Evolutionary conservation across 306 rosid species (phyloP), one percentile per base, ranked within the genome.

Genomic region (Cajanus cajan): DNA sequence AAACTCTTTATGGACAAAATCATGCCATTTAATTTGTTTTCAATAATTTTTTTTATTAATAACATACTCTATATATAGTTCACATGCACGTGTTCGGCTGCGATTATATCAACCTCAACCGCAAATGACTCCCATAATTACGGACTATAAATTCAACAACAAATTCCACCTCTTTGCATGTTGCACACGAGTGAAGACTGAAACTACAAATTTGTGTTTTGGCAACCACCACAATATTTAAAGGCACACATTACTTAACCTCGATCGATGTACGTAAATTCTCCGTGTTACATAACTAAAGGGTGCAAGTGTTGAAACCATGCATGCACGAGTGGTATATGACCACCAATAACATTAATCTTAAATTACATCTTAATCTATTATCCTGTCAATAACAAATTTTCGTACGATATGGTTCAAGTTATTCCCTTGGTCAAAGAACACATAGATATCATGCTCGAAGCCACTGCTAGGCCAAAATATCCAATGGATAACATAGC

Each of bases 341-440:
- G n/a, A 83, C 33, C 47, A 41, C 50, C 59, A 63, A 51, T 19
- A 37, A 28, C 5, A 78, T 2, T 21, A 51, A 34, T 31, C 15
- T n/a, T 3, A 8, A 36, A 50, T 13, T n/a, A 21, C 22, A 51
- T 61, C 39, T 36, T 28, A 37, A 68, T 67, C 9, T 68, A 75
- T 61, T 52, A 51, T 59, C 12, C 18, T 2, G 13, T 34, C 7
- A 16, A 15, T 12, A 58, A 76, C 22, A 71, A 84, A 12, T 24
- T 68, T 51, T 75, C 66, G 21, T 67, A 66, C 34, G 74, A 57
- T 36, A 45, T 52, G 40, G 55, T 33, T 16, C 36, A 68, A 47
- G 48, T 12, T 40, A 24, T 16, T 58, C 68, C n/a, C 64, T 69
- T 25, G 70, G 79, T 76, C 85, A 76, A 78, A 78, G 40, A 36